Conservation (phyloP, 495 filamentous ascomycete genomes). For the Podospora tetraspora region DNA sequence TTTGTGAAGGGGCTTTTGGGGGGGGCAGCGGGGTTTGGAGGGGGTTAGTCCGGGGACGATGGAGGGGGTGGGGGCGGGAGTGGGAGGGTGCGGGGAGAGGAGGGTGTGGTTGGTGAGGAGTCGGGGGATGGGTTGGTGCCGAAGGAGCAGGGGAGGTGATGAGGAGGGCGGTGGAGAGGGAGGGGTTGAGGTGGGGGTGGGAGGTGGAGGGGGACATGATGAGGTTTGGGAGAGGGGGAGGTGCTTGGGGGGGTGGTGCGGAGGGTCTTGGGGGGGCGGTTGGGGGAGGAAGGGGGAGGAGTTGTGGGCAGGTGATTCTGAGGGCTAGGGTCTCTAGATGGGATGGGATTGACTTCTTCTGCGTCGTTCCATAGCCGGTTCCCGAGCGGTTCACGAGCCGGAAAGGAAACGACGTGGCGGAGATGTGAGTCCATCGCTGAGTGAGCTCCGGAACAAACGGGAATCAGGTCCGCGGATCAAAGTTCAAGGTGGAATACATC, state of each 20-base stretch:
- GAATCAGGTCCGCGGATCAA: background rate
- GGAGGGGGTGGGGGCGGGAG: constrained; percentile 26
- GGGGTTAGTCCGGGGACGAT: constrained; percentile 41
- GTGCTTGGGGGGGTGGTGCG: constrained; percentile 20
- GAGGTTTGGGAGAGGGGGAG: constrained; percentile 22
- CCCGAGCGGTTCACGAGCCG: background rate
- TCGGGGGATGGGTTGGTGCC: constrained; percentile 33
- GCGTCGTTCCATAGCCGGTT: background rate
- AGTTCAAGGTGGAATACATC: background rate
- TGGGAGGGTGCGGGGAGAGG: constrained; percentile 27
- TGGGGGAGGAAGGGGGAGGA: background rate
- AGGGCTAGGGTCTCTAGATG: too few species aligned
- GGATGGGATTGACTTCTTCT: background rate
- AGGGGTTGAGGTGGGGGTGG: constrained; percentile 9
- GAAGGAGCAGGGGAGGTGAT: constrained; percentile 25
- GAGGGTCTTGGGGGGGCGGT: constrained; percentile 9
- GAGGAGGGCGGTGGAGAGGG: constrained; percentile 18
- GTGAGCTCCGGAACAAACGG: background rate
- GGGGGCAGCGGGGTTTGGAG: constrained; percentile 47
- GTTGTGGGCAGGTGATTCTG: too few species aligned
- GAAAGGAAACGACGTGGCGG: background rate
- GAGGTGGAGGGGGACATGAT: constrained; percentile 25
- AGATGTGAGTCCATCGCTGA: background rate
- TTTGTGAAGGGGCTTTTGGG: constrained; percentile 63
- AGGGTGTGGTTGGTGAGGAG: constrained; percentile 31